phyloP scores from a whole-genome alignment of 1,284 basidiomycete species.

The Stereum hirsutum region DNA sequence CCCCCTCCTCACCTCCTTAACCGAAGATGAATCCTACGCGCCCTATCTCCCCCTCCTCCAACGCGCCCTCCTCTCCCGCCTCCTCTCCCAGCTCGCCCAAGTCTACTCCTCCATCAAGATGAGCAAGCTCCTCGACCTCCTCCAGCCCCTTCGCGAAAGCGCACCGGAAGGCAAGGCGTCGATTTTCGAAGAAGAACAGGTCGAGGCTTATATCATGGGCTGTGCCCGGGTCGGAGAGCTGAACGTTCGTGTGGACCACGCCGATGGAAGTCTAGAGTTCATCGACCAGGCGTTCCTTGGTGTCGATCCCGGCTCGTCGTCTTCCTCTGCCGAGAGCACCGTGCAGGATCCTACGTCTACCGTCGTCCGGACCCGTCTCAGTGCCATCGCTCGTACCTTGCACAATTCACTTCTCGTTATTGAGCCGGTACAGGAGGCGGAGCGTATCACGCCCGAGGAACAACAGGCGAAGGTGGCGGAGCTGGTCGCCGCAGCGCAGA shows the following conservation, averaged over 20 bases:
- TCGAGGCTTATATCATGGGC: constrained; percentile 91
- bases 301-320: constrained; percentile 36
- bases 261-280: constrained; percentile 81
- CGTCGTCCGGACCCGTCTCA: constrained; percentile 68
- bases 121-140: constrained; percentile 66
- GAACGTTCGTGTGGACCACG: constrained; percentile 85
- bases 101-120: constrained; percentile 91
- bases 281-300: constrained; percentile 64
- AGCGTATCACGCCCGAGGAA: constrained; percentile 37
- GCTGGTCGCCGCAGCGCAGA: constrained; percentile 51
- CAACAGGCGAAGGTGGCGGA: constrained; percentile 42
- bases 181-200: constrained; percentile 59
- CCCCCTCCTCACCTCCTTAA: constrained; percentile 70
- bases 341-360: constrained; percentile 67
- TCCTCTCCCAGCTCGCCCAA: constrained; percentile 92
- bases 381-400: constrained; percentile 65
- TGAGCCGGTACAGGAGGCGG: constrained; percentile 30
- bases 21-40: constrained; percentile 48
- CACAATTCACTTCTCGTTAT: constrained; percentile 59
- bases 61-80: constrained; percentile 85
- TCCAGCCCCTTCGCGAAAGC: constrained; percentile 60
- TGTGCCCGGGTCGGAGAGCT: constrained; percentile 88
- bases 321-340: constrained; percentile 26
- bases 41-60: constrained; percentile 89
- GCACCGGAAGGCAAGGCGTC: constrained; percentile 29